Evolutionary conservation across 164 flowering plant species (phyloP), one percentile per base, ranked within the genome.

Genomic region (Aristolochia fimbriata): DNA sequence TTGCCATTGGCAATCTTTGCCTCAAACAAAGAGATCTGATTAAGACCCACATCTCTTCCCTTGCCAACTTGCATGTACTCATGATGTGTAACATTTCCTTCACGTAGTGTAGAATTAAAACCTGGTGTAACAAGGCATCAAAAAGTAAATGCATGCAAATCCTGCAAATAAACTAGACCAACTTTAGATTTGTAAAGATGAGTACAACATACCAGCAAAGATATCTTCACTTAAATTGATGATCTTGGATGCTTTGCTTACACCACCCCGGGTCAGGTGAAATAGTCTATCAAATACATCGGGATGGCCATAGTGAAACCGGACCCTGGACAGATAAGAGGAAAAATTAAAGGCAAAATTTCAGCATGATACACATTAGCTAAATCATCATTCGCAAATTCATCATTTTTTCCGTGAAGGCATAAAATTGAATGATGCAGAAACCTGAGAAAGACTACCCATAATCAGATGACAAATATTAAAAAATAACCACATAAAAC

Each of bases 11-110:
- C 99, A 57, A 94, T 84, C 74, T 94, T 94, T 14, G 99, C 93
- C 69, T 94, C 99, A 76, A 94, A 94, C 57, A 85, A 73, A 47
- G 99, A 94, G 55, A 94, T 94, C 74, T 91, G 99, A 72, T 91
- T 94, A 61, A 94, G 93, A 47, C 99, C 99, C 71, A 94, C 97
- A 80, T 94, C 99, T 58, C 99, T 81, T 9, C 99, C 99, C 69
- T 94, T 94, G 47, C 99, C 99, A 74, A 94, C 96, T 80, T 94
- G 99, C 73, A 88, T 91, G 74, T 94, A 94, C 62, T 94, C 97
- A 69, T 94, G 99, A 76, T 94, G 96, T 53, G 99, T 94, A 24
- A 94, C 91, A 78, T 94, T 94, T 58, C 99, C 99, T 76, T 84
- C 89, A 60, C 96, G 85, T 22, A 94, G 95, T 51, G 99, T 94